Evolutionary conservation across 1,139 yeast genomes (phyloP).

Genomic region (Pichia sorboxylosa): DNA sequence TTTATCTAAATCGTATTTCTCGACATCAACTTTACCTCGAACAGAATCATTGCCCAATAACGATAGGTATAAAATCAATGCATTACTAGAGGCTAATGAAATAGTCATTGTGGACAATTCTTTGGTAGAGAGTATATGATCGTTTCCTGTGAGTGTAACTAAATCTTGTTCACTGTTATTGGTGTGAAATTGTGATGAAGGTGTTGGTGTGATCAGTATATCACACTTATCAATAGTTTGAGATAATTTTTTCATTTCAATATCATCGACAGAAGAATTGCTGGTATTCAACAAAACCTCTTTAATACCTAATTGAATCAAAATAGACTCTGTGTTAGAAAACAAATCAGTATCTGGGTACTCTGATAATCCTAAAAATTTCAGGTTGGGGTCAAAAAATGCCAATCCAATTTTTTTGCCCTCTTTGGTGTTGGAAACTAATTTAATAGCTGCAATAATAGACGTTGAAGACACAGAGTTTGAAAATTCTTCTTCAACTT

Average conservation of each 20-base stretch:
- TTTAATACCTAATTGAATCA: constrained; percentile 81
- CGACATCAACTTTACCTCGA: constrained; percentile 43
- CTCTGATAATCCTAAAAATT: constrained; percentile 61
- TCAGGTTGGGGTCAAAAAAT: constrained; percentile 62
- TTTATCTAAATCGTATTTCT: constrained; percentile 57
- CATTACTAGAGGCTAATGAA: constrained; percentile 44
- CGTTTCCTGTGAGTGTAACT: constrained; percentile 46
- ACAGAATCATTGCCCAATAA: constrained; percentile 44
- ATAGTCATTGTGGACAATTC: constrained; percentile 27
- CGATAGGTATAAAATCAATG: constrained; percentile 53
- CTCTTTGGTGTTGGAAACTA: constrained; percentile 29
- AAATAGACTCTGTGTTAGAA: constrained; percentile 72
- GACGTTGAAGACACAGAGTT: constrained; percentile 35
- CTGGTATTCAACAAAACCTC: constrained; percentile 54
- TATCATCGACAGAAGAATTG: constrained; percentile 29
- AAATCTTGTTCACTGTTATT: constrained; percentile 69
- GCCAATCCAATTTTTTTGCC: constrained; percentile 62
- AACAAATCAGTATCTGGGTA: constrained; percentile 80
- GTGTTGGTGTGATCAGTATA: constrained; percentile 53
- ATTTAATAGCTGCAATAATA: constrained; percentile 63
- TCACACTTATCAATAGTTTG: constrained; percentile 68
- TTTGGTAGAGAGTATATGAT: constrained; percentile 51
- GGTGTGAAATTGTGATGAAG: constrained; percentile 43
- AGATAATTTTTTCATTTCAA: constrained; percentile 34
- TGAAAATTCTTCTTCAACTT: not conserved